A percentile compares a stretch with the other conserved stretches of the same genome.
Evolutionary conservation across 345 rosid genomes (phyloP).

Genomic region (Gossypium bickii): DNA sequence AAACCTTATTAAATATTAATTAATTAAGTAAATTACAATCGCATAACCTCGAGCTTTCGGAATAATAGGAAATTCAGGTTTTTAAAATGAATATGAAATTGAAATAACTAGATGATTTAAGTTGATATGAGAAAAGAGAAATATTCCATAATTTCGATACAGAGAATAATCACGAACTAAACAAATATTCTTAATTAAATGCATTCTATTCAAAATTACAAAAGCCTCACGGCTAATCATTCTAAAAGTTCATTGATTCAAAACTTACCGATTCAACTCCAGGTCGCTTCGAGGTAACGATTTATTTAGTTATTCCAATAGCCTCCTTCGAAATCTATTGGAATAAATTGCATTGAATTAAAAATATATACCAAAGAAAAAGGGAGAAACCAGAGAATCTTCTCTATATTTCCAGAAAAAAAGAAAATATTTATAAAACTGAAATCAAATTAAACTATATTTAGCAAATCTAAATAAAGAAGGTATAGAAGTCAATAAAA

Average conservation of each 20-base stretch:
- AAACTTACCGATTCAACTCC: not conserved
- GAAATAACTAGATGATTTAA: not conserved
- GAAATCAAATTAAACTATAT: not conserved
- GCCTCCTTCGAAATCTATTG: not conserved
- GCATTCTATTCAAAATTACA: not conserved
- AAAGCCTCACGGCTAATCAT: not conserved
- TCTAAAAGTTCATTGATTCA: not conserved
- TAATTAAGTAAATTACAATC: not conserved
- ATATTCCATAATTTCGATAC: not conserved
- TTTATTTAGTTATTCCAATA: not conserved
- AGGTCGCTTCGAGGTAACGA: not conserved
- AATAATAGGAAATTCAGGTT: constrained; percentile 3
- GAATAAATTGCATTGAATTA: not conserved
- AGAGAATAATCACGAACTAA: not conserved
- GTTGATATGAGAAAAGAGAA: not conserved
- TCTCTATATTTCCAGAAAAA: not conserved
- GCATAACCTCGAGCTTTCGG: not conserved
- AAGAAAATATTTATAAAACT: not conserved
- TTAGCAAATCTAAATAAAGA: not conserved
- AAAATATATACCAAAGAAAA: not conserved
- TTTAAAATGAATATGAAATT: not conserved
- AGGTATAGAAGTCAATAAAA: not conserved
- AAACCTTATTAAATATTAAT: not conserved
- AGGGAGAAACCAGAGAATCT: not conserved
- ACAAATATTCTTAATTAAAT: not conserved